Evolutionary conservation across 495 filamentous ascomycete genomes (phyloP).

Genomic region (Margaritispora aquatica): DNA sequence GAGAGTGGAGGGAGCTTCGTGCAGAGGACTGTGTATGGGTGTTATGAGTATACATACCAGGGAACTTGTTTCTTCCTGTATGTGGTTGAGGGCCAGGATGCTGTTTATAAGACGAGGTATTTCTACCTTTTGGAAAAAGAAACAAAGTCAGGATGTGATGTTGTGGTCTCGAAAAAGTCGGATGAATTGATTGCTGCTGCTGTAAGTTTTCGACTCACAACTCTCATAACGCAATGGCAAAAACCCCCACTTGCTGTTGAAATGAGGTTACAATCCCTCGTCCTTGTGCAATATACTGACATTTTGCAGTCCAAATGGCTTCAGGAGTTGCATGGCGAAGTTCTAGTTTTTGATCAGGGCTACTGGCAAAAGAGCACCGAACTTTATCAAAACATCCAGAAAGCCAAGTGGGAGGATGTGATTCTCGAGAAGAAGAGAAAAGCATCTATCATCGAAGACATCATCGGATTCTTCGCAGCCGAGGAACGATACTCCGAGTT

Average conservation of each 20-base stretch:
- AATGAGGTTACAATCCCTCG: too few relatives aligned
- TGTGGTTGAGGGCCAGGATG: slow-evolving; percentile 41
- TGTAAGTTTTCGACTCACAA: background rate
- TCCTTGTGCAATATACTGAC: too few relatives aligned
- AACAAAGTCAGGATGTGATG: background rate
- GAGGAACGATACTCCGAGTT: slow-evolving; percentile 47
- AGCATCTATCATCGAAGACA: slow-evolving; percentile 49
- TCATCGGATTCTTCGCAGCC: slow-evolving; percentile 52
- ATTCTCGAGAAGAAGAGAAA: slow-evolving; percentile 61
- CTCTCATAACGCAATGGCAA: too few relatives aligned
- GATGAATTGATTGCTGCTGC: slow-evolving; percentile 49
- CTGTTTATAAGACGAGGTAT: slow-evolving; percentile 28
- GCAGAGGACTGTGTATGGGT: slow-evolving; percentile 41
- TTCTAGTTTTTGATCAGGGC: slow-evolving; percentile 58
- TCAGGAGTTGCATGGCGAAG: slow-evolving; percentile 49
- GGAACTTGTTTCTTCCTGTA: slow-evolving; percentile 47
- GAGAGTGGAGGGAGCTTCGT: slow-evolving; percentile 34
- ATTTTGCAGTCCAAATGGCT: slow-evolving; percentile 31
- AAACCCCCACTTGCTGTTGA: background rate
- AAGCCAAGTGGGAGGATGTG: slow-evolving; percentile 55
- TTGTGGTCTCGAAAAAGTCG: slow-evolving; percentile 25
- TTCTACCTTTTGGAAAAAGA: slow-evolving; percentile 43
- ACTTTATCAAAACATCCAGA: slow-evolving; percentile 50
- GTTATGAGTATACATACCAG: slow-evolving; percentile 45
- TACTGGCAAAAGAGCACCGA: slow-evolving; percentile 53